phyloP scores from a whole-genome alignment of 129 eudicot species.

The Tagetes erecta region DNA sequence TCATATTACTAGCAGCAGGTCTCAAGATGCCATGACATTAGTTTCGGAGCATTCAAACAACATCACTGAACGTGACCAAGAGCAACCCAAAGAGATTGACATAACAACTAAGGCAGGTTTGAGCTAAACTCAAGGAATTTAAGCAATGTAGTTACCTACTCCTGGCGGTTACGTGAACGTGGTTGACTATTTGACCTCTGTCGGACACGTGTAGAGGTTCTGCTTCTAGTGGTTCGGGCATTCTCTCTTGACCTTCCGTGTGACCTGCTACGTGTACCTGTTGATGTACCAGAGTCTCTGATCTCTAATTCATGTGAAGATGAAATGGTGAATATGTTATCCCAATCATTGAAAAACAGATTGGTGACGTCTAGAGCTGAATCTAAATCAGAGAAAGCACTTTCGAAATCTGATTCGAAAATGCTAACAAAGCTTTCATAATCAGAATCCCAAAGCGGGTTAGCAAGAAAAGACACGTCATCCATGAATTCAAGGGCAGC shows the following conservation, averaged over 20 bases:
- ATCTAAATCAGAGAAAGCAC: conserved; percentile 11
- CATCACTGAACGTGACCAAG: conserved; percentile 1
- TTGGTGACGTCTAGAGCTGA: background rate
- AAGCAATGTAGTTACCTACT: conserved; percentile 23
- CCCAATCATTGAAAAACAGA: conserved; percentile 20
- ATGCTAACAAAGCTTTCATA: background rate
- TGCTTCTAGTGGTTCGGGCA: conserved; percentile 23
- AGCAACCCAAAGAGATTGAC: background rate
- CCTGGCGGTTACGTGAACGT: conserved; percentile 22
- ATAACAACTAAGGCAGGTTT: conserved; percentile 25
- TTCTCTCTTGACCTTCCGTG: conserved; percentile 17
- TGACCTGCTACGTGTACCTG: conserved; percentile 8
- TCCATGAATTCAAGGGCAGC: conserved; percentile 1
- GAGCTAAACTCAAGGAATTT: conserved; percentile 21
- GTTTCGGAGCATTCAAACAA: background rate
- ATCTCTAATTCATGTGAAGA: conserved; percentile 2
- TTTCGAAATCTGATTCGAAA: conserved; percentile 12
- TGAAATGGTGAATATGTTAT: background rate
- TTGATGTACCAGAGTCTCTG: conserved; percentile 1
- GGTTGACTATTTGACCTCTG: conserved; percentile 23
- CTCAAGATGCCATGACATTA: background rate
- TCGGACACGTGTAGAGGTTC: conserved; percentile 6
- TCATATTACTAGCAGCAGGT: conserved; percentile 7
- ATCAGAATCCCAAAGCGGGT: conserved; percentile 29
- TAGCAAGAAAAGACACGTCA: conserved; percentile 10